Percentiles rank a stretch among this genome's conserved stretches.
Evolutionary conservation across 805 yeast genomes (phyloP).

Genomic region (Suhomyces sp.): DNA sequence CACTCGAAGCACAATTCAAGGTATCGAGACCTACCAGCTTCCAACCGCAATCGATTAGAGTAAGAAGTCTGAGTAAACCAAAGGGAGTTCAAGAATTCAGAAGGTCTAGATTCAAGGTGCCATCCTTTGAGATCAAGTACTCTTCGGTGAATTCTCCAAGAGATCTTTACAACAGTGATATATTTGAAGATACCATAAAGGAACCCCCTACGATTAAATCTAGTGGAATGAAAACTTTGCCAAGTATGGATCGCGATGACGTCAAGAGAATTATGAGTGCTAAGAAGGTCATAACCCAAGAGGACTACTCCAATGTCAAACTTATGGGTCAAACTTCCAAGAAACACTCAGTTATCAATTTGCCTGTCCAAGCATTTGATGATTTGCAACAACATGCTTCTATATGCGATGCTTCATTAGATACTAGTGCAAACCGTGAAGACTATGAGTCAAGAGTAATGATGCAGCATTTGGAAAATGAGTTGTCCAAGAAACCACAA

Average conservation of each 20-base stretch:
- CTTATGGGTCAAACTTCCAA: conserved; percentile 19
- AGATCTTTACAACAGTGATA: conserved; percentile 38
- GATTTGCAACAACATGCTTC: conserved; percentile 33
- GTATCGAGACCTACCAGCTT: conserved; percentile 1
- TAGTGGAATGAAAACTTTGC: conserved; percentile 47
- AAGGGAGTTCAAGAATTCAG: conserved; percentile 1
- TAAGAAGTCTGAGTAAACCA: not conserved
- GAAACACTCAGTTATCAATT: conserved; percentile 26
- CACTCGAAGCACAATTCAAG: conserved; percentile 1
- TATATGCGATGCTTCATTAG: conserved; percentile 22
- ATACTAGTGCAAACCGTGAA: not conserved
- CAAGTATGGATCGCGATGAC: conserved; percentile 48
- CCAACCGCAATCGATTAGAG: conserved; percentile 1
- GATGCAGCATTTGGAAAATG: conserved; percentile 40
- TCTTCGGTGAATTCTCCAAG: conserved; percentile 36
- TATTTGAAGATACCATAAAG: conserved; percentile 28
- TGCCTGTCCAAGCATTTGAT: conserved; percentile 23
- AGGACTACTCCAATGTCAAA: conserved; percentile 37
- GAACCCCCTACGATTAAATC: conserved; percentile 39
- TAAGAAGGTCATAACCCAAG: conserved; percentile 38
- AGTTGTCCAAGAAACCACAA: conserved; percentile 27
- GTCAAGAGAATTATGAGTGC: conserved; percentile 38
- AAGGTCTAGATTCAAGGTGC: conserved; percentile 35
- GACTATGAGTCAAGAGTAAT: not conserved
- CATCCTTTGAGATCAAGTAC: conserved; percentile 42